Evolutionary conservation across 2,329 filamentous ascomycete genomes (phyloP).

Genomic region (Epichloe glyceriae): DNA sequence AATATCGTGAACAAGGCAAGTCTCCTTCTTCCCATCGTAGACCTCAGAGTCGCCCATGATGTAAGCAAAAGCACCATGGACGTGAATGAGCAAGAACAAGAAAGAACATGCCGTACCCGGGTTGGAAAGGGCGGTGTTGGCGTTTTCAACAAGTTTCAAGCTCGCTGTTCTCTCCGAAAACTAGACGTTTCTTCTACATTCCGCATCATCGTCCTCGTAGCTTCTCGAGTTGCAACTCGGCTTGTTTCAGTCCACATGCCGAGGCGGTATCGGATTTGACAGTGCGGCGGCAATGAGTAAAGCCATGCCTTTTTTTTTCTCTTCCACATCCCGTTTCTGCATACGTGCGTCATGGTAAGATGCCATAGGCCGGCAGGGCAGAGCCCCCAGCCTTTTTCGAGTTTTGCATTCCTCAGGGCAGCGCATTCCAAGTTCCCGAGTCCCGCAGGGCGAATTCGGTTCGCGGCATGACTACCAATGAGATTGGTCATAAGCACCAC

Average conservation of each 20-base stretch:
- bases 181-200: not conserved
- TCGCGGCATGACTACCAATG: not conserved
- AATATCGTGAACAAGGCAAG: not conserved
- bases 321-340: not conserved
- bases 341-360: not conserved
- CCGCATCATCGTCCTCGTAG: not conserved
- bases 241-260: constrained; percentile 2
- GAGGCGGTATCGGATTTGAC: not conserved
- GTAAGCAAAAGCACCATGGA: not conserved
- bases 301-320: not conserved
- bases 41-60: not conserved
- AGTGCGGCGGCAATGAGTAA: not conserved
- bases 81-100: not conserved
- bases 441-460: not conserved
- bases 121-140: not conserved
- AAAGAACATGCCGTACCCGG: not conserved
- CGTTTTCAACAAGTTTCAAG: not conserved
- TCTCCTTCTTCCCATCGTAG: not conserved
- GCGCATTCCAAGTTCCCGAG: not conserved
- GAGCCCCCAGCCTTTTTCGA: not conserved
- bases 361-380: not conserved
- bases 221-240: not conserved
- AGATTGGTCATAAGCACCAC: not conserved
- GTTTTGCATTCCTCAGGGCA: not conserved
- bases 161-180: not conserved